These are phyloP conservation scores for Conticribra weissflogii DNA, from an alignment of 108 stramenopile species.

Conservation along the genomic window DNA sequence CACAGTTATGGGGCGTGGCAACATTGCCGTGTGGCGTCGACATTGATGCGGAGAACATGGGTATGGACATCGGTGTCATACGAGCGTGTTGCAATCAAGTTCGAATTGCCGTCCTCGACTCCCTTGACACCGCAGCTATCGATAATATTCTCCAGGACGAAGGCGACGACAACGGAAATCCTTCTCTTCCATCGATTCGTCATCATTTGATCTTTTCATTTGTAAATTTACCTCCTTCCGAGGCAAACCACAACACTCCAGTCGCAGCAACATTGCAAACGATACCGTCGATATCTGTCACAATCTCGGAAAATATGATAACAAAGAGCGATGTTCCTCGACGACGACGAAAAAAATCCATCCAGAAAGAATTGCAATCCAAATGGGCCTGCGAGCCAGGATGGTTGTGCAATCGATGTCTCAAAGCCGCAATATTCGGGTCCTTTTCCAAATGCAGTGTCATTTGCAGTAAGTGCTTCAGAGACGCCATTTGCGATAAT, in stretches of 20 bases:
- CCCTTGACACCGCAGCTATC: constrained; percentile 17
- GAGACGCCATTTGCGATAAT: constrained; percentile 36
- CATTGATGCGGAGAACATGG: no score
- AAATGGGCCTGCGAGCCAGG: constrained; percentile 54
- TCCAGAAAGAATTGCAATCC: constrained; percentile 26
- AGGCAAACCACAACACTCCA: no score
- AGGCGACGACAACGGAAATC: not conserved
- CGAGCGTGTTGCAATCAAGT: constrained; percentile 42
- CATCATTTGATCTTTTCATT: constrained; percentile 41
- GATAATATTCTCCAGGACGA: constrained; percentile 7
- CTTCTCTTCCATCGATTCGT: constrained; percentile 2
- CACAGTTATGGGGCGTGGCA: constrained; percentile 45
- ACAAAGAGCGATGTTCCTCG: not conserved
- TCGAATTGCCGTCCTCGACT: constrained; percentile 25
- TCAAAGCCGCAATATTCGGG: constrained; percentile 44
- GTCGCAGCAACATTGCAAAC: not conserved
- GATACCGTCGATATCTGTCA: not conserved
- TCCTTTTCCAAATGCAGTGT: constrained; percentile 46
- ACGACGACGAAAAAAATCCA: constrained; percentile 36
- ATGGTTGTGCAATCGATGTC: constrained; percentile 59
- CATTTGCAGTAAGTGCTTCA: constrained; percentile 41
- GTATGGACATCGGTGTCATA: not conserved
- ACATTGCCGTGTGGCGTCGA: constrained; percentile 36
- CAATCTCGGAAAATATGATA: constrained; percentile 7
- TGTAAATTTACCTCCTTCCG: constrained; percentile 2